Evolutionary conservation across 2,329 filamentous ascomycete species (phyloP), one percentile per base, ranked within the genome.

Genomic region (Fusarium protoensiforme): DNA sequence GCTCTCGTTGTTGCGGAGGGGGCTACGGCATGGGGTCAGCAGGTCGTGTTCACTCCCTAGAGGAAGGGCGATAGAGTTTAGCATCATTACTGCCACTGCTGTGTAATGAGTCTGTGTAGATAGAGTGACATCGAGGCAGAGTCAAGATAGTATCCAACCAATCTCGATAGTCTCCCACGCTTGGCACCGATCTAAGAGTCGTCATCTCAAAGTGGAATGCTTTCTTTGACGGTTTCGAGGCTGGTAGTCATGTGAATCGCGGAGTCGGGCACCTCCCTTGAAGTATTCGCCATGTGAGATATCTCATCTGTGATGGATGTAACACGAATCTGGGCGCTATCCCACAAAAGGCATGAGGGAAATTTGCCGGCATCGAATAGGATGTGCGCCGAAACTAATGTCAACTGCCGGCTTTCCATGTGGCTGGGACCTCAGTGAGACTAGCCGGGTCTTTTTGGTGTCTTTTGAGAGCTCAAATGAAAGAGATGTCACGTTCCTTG

Each of bases 21-120:
- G 1, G 64, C 69, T n/a, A 20, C 24, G 0, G 20, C 31, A n/a
- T 75, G 72, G 73, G 73, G 72, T 3, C 61, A 75, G 13, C 72
- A 75, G 18, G 72, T 68, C 0, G n/a, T 73, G 7, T 33, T 73
- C 2, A 39, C 64, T 20, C 24, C 71, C 43, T 16, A 57, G 43
- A 10, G n/a, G 7, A 14, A 13, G 35, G 20, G 11, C 13, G 5
- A n/a, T 18, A 16, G 5, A 56, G 20, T n/a, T 4, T 31, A 43
- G n/a, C 3, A 41, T 41, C n/a, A 2, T 11, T 11, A 29, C 4
- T n/a, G 10, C n/a, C n/a, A 2, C 7, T 11, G 29, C 4, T 13
- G 10, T 16, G 5, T 43, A 43, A 14, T 14, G 8, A 29, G 46
- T 51, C 18, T 53, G 4, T 31, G 27, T 36, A 6, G 27, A 53